Evolutionary conservation across 2,329 filamentous ascomycete species (phyloP), one percentile per base, ranked within the genome.

Genomic region (Colletotrichum sidae): DNA sequence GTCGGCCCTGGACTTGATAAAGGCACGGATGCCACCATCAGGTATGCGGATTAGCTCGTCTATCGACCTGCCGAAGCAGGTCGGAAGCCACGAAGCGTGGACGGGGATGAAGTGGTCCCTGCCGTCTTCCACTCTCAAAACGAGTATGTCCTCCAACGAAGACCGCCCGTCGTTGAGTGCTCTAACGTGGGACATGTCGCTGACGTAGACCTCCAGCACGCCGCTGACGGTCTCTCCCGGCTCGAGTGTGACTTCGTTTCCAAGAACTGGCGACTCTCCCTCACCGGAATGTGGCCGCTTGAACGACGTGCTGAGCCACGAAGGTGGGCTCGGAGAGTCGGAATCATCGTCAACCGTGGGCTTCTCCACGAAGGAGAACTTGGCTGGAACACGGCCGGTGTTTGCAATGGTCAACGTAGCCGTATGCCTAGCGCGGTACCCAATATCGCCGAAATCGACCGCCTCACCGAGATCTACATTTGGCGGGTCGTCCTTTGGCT

Each of bases 91-190:
- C 1, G 79, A 81, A 0, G 87, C 96, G 33, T 87, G 89, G 0
- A 97, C 83, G 0, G 94, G 91, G 44, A 99, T 88, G 74, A 99
- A 99, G 74, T 98, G 92, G 72, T 99, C 96, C 52, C 94, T 87
- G 1, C 96, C 96, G 56, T 91, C 88, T 10, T 88, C 85, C 6
- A 99, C 92, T 1, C 94, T 89, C 8, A 99, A 83, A 2, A 99
- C 90, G 8, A 99, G 82, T 3, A 99, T 90, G 69, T 98, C 94
- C 68, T 98, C 95, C 0, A 99, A 80, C 8, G 80, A 81, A 4
- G 82, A 75, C 2, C 83, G 81, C 13, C 87, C 88, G 58, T 90
- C 84, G 70, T 98, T 98, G 42, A 99, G 83, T 2, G 84, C 80
- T 15, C 86, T 88, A 0, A 93, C 88, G 15, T 91, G 84, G 0